Evolutionary conservation across 257 asterid species (phyloP).

Genomic region (Jacaranda mimosifolia): DNA sequence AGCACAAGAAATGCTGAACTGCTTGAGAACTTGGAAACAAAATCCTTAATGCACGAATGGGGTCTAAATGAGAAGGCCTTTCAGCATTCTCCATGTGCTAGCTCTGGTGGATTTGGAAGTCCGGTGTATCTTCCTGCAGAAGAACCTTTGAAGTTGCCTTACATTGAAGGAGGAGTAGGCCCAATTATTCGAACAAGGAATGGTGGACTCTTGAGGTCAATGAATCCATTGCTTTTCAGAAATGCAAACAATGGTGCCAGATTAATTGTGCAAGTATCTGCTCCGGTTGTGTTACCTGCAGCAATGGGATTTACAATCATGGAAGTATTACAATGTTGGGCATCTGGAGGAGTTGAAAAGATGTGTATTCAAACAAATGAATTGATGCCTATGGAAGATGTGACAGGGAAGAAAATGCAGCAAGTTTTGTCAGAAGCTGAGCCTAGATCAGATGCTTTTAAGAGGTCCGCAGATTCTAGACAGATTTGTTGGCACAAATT

Average conservation of each 20-base stretch:
- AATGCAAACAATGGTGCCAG: conserved; percentile 76
- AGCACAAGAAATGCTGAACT: conserved; percentile 64
- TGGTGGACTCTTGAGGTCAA: conserved; percentile 74
- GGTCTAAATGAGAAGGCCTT: conserved; percentile 73
- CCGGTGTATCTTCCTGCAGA: conserved; percentile 71
- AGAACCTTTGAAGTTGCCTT: conserved; percentile 53
- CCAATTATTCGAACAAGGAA: conserved; percentile 45
- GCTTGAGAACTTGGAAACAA: conserved; percentile 85
- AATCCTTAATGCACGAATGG: conserved; percentile 78
- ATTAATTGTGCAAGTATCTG: conserved; percentile 73
- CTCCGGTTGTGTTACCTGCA: conserved; percentile 74
- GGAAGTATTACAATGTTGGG: conserved; percentile 75
- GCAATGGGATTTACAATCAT: conserved; percentile 61
- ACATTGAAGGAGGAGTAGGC: conserved; percentile 73
- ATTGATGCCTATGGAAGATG: conserved; percentile 80
- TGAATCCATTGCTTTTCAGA: conserved; percentile 72
- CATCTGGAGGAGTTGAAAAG: conserved; percentile 69
- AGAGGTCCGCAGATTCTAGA: conserved; percentile 58
- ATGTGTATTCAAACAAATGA: conserved; percentile 62
- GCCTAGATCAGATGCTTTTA: conserved; percentile 38
- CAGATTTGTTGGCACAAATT: neutral
- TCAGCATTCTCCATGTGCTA: conserved; percentile 59
- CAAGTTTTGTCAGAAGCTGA: conserved; percentile 60
- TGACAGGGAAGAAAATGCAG: conserved; percentile 74
- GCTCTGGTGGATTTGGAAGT: conserved; percentile 90